Conservation (phyloP, 2,329 filamentous ascomycete genomes). For the Cladosporium sphaerospermum region DNA sequence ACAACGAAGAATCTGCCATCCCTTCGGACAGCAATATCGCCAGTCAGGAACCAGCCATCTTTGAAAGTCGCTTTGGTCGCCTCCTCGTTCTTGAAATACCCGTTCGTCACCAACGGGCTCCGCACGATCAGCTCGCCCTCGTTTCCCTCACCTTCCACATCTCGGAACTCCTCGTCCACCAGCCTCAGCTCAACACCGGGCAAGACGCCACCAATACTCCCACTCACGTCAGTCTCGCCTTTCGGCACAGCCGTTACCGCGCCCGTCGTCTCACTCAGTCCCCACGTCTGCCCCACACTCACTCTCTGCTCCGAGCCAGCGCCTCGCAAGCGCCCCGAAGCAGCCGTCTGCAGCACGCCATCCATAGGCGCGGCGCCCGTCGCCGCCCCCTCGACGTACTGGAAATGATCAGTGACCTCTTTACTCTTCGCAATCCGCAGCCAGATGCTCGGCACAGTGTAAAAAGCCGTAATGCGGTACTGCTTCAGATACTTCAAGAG, state of each 20-base stretch:
- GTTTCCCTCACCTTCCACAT: constrained; percentile 57
- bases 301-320: constrained; percentile 16
- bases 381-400: constrained; percentile 29
- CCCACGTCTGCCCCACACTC: constrained; percentile 36
- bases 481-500: constrained; percentile 32
- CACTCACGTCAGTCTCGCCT: constrained; percentile 28
- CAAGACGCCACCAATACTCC: constrained; percentile 29
- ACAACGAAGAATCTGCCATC: constrained; percentile 86
- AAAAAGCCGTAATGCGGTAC: constrained; percentile 34
- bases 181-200: constrained; percentile 37
- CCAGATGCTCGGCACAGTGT: constrained; percentile 35
- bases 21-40: constrained; percentile 74
- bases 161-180: constrained; percentile 38
- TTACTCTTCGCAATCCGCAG: constrained; percentile 34
- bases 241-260: constrained; percentile 33
- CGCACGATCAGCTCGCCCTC: constrained; percentile 59
- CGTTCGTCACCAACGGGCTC: constrained; percentile 73
- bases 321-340: constrained; percentile 26
- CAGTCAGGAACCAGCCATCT: constrained; percentile 85
- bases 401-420: constrained; percentile 31
- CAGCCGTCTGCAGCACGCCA: constrained; percentile 33
- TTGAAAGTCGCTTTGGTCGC: constrained; percentile 62
- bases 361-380: constrained; percentile 37
- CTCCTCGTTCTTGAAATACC: constrained; percentile 68
- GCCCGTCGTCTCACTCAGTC: constrained; percentile 30